Conservation (phyloP, 345 rosid species). For the Dovyalis caffra region DNA sequence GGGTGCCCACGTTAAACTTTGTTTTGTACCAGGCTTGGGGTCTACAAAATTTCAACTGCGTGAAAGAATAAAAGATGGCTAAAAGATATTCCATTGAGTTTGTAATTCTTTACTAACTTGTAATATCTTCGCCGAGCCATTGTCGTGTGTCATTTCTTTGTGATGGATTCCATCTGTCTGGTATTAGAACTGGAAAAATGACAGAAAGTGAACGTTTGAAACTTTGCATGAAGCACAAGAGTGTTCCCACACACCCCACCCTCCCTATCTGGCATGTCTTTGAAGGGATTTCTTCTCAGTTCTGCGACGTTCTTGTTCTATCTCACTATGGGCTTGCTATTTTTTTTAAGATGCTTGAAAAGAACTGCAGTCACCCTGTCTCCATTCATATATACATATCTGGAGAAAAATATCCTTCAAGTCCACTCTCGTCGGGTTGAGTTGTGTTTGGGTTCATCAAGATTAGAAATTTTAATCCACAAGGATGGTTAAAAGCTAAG, state of each 20-base stretch:
- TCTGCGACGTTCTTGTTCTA: not conserved
- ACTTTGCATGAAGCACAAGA: not conserved
- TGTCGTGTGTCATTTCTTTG: not conserved
- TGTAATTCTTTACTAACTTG: slow-evolving; percentile 14
- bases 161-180: not conserved
- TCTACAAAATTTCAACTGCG: slow-evolving; percentile 1
- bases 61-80: slow-evolving; percentile 7
- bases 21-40: slow-evolving; percentile 12
- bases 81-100: slow-evolving; percentile 11
- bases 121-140: not conserved
- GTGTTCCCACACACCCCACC: too few relatives aligned
- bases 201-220: not conserved
- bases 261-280: not conserved
- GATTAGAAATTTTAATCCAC: too few relatives aligned
- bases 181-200: not conserved
- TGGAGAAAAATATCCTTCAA: too few relatives aligned
- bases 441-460: too few relatives aligned
- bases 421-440: too few relatives aligned
- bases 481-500: too few relatives aligned
- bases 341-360: not conserved
- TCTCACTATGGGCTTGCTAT: not conserved
- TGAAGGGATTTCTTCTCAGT: not conserved
- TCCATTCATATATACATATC: too few relatives aligned
- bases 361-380: not conserved
- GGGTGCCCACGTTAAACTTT: slow-evolving; percentile 14